Evolutionary conservation across 306 rosid species (phyloP).

Genomic region (Cucumis cinereus): DNA sequence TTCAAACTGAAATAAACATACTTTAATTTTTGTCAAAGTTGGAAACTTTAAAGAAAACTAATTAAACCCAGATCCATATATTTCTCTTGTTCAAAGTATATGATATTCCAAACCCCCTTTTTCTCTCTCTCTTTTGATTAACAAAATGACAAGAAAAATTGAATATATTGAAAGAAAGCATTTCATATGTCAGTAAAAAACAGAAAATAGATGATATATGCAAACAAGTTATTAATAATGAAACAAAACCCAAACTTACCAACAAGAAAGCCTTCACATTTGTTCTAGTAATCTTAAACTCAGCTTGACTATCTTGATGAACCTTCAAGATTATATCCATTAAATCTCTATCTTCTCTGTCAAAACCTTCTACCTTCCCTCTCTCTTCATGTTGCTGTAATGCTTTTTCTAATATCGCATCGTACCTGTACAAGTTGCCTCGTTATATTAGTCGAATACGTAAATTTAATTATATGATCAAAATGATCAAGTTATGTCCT

Average conservation of each 20-base stretch:
- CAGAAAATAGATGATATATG: constrained; percentile 1
- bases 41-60: background rate
- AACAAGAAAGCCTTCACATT: constrained; percentile 39
- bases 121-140: background rate
- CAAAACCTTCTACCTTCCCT: constrained; percentile 1
- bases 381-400: constrained; percentile 31
- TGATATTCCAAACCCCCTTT: background rate
- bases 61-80: background rate
- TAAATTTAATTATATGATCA: background rate
- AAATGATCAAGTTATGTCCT: background rate
- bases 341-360: constrained; percentile 24
- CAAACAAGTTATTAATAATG: background rate
- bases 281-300: constrained; percentile 34
- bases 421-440: constrained; percentile 10
- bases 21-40: background rate
- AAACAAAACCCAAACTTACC: constrained; percentile 5
- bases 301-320: constrained; percentile 31
- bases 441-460: background rate
- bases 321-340: constrained; percentile 34
- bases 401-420: constrained; percentile 34
- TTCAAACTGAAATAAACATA: background rate
- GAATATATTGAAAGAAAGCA: background rate
- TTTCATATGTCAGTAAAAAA: background rate
- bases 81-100: background rate
- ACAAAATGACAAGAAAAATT: constrained; percentile 2